phyloP scores from a whole-genome alignment of 805 yeast species.

The Vanderwaltozyma yarrowii region DNA sequence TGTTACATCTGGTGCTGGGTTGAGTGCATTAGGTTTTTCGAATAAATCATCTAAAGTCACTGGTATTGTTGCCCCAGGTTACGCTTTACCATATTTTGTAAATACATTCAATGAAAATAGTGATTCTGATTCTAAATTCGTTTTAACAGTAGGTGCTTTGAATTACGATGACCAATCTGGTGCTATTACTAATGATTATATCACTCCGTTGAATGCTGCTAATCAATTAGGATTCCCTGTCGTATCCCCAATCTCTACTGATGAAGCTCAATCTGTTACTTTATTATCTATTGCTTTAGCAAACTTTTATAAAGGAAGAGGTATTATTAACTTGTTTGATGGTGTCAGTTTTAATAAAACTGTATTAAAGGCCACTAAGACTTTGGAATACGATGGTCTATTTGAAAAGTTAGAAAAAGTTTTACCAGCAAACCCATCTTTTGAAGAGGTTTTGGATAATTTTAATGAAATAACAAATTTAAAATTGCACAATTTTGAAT shows the following conservation, averaged over 20 bases:
- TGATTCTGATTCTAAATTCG: constrained; percentile 39
- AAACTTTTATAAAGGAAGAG: constrained; percentile 22
- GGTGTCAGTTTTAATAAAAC: constrained; percentile 43
- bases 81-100: constrained; percentile 58
- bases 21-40: constrained; percentile 65
- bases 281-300: constrained; percentile 57
- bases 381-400: constrained; percentile 5
- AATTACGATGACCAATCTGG: constrained; percentile 50
- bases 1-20: constrained; percentile 77
- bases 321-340: constrained; percentile 69
- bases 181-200: constrained; percentile 53
- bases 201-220: constrained; percentile 51
- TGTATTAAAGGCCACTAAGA: constrained; percentile 11
- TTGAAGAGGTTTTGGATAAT: constrained; percentile 18
- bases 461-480: constrained; percentile 20
- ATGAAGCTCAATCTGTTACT: constrained; percentile 61
- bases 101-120: constrained; percentile 39
- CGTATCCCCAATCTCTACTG: constrained; percentile 49
- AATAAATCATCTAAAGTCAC: constrained; percentile 22
- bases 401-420: constrained; percentile 7
- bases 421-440: constrained; percentile 10
- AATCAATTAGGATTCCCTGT: constrained; percentile 55
- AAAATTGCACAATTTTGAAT: constrained; percentile 33
- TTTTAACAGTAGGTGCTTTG: constrained; percentile 67
- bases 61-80: constrained; percentile 47